Evolutionary conservation across 306 rosid species (phyloP), one percentile per base, ranked within the genome.

Genomic region (Cotoneaster glaucophyllus): DNA sequence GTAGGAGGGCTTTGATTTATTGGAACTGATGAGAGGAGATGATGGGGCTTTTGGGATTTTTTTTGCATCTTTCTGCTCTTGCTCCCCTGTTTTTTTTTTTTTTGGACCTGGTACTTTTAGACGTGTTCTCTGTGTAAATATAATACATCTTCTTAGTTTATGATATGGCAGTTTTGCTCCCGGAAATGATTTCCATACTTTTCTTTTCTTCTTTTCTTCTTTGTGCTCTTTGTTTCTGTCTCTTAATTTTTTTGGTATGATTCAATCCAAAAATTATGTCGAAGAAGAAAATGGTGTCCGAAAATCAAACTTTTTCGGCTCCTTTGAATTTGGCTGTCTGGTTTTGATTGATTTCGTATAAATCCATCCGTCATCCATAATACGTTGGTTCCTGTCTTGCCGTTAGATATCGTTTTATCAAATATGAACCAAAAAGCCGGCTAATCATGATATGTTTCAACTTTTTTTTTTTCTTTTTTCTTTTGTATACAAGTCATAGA

Each of bases 41-140:
- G 70, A 21, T 65, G 77, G 50, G 77, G 43, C 13, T 25, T 43
- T 58, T 64, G 11, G 8, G 67, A 39, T 37, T 24, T 41, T 8
- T 3, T 58, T n/a, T 11, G 67, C 24, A 73, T 73, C 28, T 59
- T 26, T n/a, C 31, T 43, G 77, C 32, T 73, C 77, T 74, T 43
- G 44, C 18, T 74, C 45, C 65, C 52, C 61, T 74, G 77, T 64
- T 61, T 11, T 74, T 26, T 25, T 62, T 61, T 28, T 17, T 13
- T 31, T 18, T 4, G 24, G 5, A 31, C 25, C n/a, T 14, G 17
- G 32, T 61, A 61, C 77, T 74, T 43, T 34, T 32, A 29, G 26
- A 25, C 69, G 26, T 21, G 69, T 61, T 74, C 77, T 45, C 61
- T 13, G 6, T 74, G 77, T 74, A 74, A 62, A 61, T 73, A 71